Base-by-base conservation (phyloP, 2,329 filamentous ascomycete species). In the Diaporthe vexans region DNA sequence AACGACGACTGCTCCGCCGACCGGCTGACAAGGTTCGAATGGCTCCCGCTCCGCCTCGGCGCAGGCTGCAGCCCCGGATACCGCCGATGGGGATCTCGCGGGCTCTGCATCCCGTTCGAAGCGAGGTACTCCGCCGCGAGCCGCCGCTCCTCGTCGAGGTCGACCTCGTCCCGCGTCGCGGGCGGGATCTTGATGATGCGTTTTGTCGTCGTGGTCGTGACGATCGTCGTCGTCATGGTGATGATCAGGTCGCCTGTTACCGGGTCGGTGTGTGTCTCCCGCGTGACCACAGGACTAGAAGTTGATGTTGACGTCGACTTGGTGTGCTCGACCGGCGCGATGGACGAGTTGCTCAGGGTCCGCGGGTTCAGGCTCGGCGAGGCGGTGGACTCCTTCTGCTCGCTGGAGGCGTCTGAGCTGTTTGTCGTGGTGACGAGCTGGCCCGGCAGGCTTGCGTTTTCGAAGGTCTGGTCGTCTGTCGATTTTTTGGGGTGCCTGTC, bases 241-340 rank as follows among this genome's bases (percentile, higher is more conserved):
- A 68, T 68, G 1, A 13, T 54, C 4, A 68, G 48, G 11, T 68
- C 63, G 4, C 63, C 63, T 0, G 63, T 68, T 1, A 40, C 63
- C 4, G 63, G 33, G 63, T 68, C 63, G 2, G 63, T 68, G 33
- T 68, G 48, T 7, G 48, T 54, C 33, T 68, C 63, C 4, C 63
- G 63, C 48, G 29, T 68, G 29, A 68, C 63, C 6, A 68, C 48
- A 4, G 63, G 63, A n/a, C 48, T 40, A 33, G 63, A 40, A 4
- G 63, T 68, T 17, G 63, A 54, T 26, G 63, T 68, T 0, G 63
- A 35, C 1, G 63, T 68, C 5, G 48, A 26, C 33, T 54, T 54
- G 13, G 48, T 68, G n/a, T 68, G 63, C 33, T 68, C 63, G n/a
- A 54, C 33, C 11, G 46, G 63, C 29, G 63, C 63, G 17, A 68